Conservation (phyloP, 352 stramenopile genomes). For the Elongisporangium prolatum region DNA sequence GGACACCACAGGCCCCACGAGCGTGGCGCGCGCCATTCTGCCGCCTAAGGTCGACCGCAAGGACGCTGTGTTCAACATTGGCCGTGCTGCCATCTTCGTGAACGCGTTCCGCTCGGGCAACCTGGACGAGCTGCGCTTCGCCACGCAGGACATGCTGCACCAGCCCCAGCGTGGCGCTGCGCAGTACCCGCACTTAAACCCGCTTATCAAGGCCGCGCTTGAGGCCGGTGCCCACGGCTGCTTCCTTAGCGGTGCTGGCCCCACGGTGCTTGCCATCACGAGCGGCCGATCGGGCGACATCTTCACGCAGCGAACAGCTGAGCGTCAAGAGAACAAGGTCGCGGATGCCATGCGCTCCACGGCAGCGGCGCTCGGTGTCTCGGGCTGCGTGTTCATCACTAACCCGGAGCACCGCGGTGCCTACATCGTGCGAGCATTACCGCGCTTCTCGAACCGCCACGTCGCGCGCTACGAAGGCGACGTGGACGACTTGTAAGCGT, state of each 20-base stretch:
- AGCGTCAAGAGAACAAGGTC: constrained; percentile 88
- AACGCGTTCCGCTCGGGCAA: constrained; percentile 96
- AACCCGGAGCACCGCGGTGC: constrained; percentile 94
- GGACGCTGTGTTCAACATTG: constrained; percentile 97
- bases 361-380: constrained; percentile 87
- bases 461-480: constrained; percentile 83
- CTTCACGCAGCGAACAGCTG: constrained; percentile 95
- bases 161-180: constrained; percentile 94
- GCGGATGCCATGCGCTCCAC: constrained; percentile 96
- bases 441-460: constrained; percentile 87
- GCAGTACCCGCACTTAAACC: constrained; percentile 96
- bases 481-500: constrained; percentile 59
- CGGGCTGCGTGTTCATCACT: constrained; percentile 97
- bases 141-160: constrained; percentile 93
- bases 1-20: constrained; percentile 95
- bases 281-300: constrained; percentile 97
- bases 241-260: constrained; percentile 96
- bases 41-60: constrained; percentile 81
- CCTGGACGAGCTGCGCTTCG: constrained; percentile 94
- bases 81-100: constrained; percentile 95
- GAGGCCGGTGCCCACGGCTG: constrained; percentile 91
- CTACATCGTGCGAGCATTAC: constrained; percentile 93
- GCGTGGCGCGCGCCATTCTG: constrained; percentile 91
- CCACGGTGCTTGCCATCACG: constrained; percentile 97
- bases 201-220: constrained; percentile 96